phyloP scores from a whole-genome alignment of 73 alveolate species.

The Durusdinium trenchii region DNA sequence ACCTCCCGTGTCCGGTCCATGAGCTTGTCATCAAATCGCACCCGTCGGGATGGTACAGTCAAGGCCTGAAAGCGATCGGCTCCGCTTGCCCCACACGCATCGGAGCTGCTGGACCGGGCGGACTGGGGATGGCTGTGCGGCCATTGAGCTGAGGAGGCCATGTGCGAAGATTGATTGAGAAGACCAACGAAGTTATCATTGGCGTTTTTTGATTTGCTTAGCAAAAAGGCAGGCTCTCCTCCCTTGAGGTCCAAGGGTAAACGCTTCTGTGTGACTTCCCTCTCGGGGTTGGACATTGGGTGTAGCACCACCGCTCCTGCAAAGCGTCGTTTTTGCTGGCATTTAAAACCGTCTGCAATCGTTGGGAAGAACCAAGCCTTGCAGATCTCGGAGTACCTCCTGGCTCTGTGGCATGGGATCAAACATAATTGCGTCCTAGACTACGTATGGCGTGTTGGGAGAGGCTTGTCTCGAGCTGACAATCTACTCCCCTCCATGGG shows the following conservation, averaged over 20 bases:
- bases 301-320: conserved; percentile 47
- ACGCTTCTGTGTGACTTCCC: too few relatives aligned
- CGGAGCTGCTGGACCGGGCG: neutral
- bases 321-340: neutral
- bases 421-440: too few relatives aligned
- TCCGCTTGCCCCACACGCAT: neutral
- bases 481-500: too few relatives aligned
- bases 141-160: too few relatives aligned
- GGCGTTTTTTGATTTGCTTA: neutral
- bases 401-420: too few relatives aligned
- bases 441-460: too few relatives aligned
- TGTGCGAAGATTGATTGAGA: too few relatives aligned
- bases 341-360: neutral
- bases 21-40: conserved; percentile 88
- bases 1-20: neutral
- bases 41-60: conserved; percentile 25
- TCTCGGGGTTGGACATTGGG: neutral
- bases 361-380: neutral
- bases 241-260: neutral
- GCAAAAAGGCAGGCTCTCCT: neutral
- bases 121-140: too few relatives aligned
- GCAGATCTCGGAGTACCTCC: conserved; percentile 44
- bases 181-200: neutral
- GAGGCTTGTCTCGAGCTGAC: too few relatives aligned
- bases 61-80: neutral